phyloP scores from a whole-genome alignment of 805 yeast species.

The Torulaspora indica region DNA sequence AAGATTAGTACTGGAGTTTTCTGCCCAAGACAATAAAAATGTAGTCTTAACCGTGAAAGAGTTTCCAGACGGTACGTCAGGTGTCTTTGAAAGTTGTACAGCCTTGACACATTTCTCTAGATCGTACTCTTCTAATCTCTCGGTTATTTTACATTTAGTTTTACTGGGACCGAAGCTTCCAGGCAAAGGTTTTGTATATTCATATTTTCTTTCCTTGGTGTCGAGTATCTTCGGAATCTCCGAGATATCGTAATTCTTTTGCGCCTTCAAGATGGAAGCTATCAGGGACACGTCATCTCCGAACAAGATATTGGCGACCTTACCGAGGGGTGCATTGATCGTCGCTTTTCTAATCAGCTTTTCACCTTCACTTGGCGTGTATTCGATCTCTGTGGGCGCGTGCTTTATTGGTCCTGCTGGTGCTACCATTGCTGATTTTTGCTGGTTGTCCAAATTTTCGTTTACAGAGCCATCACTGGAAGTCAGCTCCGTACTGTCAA shows the following conservation, averaged over 20 bases:
- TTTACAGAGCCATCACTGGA: constrained; percentile 37
- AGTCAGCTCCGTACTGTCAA: constrained; percentile 25
- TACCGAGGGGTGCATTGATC: constrained; percentile 62
- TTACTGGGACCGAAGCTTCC: constrained; percentile 75
- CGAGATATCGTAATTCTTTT: constrained; percentile 58
- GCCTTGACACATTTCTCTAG: constrained; percentile 45
- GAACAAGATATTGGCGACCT: constrained; percentile 52
- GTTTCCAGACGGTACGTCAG: constrained; percentile 79
- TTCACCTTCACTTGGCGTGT: constrained; percentile 46
- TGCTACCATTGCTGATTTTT: constrained; percentile 4
- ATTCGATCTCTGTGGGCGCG: constrained; percentile 44
- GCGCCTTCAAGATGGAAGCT: constrained; percentile 47
- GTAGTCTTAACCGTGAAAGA: constrained; percentile 59
- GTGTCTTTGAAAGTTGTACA: constrained; percentile 58
- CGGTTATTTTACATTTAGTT: constrained; percentile 61
- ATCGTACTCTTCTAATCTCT: constrained; percentile 51
- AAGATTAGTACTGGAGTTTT: constrained; percentile 48
- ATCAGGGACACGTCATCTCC: constrained; percentile 52
- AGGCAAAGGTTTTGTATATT: constrained; percentile 58
- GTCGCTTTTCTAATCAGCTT: constrained; percentile 50
- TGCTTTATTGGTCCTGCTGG: constrained; percentile 43
- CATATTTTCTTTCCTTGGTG: constrained; percentile 44
- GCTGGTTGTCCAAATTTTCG: constrained; percentile 19
- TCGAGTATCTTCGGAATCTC: constrained; percentile 41
- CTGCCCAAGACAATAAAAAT: constrained; percentile 59